These are phyloP conservation scores for Umbellularia californica DNA, from an alignment of 164 flowering plant species.

Conservation along the genomic window DNA sequence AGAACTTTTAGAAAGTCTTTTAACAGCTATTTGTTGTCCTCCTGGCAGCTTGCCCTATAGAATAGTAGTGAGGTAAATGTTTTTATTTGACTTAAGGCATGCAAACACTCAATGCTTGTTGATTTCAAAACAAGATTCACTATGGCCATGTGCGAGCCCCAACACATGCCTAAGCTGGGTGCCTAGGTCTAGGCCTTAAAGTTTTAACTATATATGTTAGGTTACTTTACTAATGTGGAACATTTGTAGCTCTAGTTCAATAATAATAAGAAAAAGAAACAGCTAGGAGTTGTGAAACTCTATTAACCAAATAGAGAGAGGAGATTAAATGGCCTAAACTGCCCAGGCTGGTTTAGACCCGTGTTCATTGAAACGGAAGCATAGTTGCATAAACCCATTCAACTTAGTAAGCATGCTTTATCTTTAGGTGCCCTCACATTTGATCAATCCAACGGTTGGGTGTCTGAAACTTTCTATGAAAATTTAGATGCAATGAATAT, in stretches of 20 bases:
- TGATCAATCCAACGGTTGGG: too few relatives aligned
- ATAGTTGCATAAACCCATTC: background rate
- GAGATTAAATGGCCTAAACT: background rate
- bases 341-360: background rate
- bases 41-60: conserved; percentile 29
- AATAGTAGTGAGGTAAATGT: background rate
- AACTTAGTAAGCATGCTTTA: background rate
- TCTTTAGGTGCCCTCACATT: background rate
- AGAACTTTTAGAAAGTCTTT: conserved; percentile 35
- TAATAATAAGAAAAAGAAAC: too few relatives aligned
- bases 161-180: background rate
- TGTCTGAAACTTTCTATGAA: too few relatives aligned
- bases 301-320: too few relatives aligned
- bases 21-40: conserved; percentile 37
- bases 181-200: background rate
- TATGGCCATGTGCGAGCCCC: background rate
- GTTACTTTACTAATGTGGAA: too few relatives aligned
- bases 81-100: background rate
- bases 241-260: too few relatives aligned
- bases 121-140: background rate
- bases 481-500: too few relatives aligned
- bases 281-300: too few relatives aligned
- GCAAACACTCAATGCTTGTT: background rate
- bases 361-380: background rate
- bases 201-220: background rate